phyloP scores from a whole-genome alignment of 1,284 basidiomycete genomes.

The Tylopilus sp. region DNA sequence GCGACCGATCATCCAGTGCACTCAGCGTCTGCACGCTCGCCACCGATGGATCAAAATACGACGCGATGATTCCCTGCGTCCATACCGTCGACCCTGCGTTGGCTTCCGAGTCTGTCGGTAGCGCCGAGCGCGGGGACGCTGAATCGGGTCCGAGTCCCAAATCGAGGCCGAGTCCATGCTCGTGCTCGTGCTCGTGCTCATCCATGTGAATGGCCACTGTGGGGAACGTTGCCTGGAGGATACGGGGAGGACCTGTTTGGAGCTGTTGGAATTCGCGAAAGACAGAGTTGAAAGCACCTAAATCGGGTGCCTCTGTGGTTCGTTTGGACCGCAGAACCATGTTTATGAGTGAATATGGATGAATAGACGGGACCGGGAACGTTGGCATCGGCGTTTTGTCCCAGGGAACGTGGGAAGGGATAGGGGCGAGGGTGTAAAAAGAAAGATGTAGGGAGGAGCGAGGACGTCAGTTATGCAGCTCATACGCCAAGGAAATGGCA shows the following conservation, averaged over 20 bases:
- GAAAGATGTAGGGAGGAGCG: background rate
- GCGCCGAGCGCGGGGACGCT: slow-evolving; percentile 39
- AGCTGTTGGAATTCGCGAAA: slow-evolving; percentile 73
- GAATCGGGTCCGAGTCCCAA: slow-evolving; percentile 34
- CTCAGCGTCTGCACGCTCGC: slow-evolving; percentile 43
- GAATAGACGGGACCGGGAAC: too few relatives aligned
- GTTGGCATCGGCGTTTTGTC: too few relatives aligned
- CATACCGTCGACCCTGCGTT: slow-evolving; percentile 70
- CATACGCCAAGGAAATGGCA: background rate
- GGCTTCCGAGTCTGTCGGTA: slow-evolving; percentile 54
- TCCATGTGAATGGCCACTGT: slow-evolving; percentile 17
- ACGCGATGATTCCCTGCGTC: slow-evolving; percentile 71
- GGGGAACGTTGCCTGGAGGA: slow-evolving; percentile 33
- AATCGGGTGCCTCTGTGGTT: slow-evolving; percentile 71
- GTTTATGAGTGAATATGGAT: too few relatives aligned
- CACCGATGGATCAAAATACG: slow-evolving; percentile 47
- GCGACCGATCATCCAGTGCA: slow-evolving; percentile 40
- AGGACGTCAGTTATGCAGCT: slow-evolving; percentile 8
- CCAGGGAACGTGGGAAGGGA: too few relatives aligned
- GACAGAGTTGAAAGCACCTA: slow-evolving; percentile 79
- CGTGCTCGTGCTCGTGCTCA: slow-evolving; percentile 42
- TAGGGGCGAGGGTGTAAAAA: too few relatives aligned
- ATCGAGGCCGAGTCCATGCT: background rate
- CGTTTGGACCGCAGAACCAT: too few relatives aligned
- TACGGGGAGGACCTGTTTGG: slow-evolving; percentile 53